Evolutionary conservation across 495 filamentous ascomycete genomes (phyloP), one percentile per base, ranked within the genome.

Genomic region (Penicillium diatomitis): DNA sequence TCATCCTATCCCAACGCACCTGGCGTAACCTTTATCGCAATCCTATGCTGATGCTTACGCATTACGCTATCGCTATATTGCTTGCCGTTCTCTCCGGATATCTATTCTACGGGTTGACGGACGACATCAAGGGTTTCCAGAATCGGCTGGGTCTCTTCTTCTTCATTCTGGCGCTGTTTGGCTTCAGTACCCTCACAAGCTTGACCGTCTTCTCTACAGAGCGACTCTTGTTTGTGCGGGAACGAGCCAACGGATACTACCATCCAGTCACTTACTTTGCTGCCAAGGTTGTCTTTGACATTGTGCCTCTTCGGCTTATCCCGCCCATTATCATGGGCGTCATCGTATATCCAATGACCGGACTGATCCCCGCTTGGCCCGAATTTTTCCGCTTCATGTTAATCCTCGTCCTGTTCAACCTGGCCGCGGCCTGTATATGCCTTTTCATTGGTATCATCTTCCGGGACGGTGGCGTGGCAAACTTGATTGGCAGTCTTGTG

Each of bases 11-110:
- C 5, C 77, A 81, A 55, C 81, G 92, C 31, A 99, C 94, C 0
- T 97, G 94, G 94, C 86, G 84, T 51, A 99, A 99, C 57, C 81
- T 99, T 3, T 96, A 99, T 69, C 83, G 92, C 36, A 96, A 99
- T 65, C 92, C 92, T 11, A 90, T 96, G 82, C 71, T 99, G 40
- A 99, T 99, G 92, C 78, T 99, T 41, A 95, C 94, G 0, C 92
- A 99, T 70, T 99, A 99, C 64, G 91, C 90, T n/a, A 97, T 96
- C 55, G 87, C 92, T 20, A 96, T 99, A 52, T 69, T 97, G 1
- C 79, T 99, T 8, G 92, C 90, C 11, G 90, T 96, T 29, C 82
- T 99, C 44, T 90, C 89, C 32, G 92, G 92, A 11, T 96, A 83
- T 64, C 81, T 99, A 27, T 99, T 96, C 75, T 99, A 96, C 53